Percentiles rank a stretch among this genome's conserved stretches.
Evolutionary conservation across 2,329 filamentous ascomycete species (phyloP).

Genomic region (Ophiostoma piceae): DNA sequence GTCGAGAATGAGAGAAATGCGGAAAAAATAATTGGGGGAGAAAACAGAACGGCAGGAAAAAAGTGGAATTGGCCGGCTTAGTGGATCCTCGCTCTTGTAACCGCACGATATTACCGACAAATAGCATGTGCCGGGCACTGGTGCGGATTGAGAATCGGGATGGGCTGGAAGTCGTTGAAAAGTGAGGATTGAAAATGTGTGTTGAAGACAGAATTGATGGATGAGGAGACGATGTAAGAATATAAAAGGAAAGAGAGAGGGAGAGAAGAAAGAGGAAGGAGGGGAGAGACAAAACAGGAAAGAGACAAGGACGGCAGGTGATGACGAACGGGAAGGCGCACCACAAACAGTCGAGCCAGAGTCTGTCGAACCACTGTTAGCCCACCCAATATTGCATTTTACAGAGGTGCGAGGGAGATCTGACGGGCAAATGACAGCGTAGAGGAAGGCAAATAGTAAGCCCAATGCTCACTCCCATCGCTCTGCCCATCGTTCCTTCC

Average conservation of each 20-base stretch:
- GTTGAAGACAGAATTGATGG: neutral
- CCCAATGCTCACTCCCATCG: neutral
- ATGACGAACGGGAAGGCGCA: constrained; percentile 14
- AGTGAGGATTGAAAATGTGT: neutral
- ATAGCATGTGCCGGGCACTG: constrained; percentile 3
- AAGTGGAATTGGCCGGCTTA: constrained; percentile 20
- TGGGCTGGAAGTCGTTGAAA: constrained; percentile 1
- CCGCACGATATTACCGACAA: constrained; percentile 20
- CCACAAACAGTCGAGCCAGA: constrained; percentile 19
- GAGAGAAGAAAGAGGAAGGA: neutral
- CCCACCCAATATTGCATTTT: neutral
- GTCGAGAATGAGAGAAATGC: constrained; percentile 7
- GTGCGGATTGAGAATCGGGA: neutral
- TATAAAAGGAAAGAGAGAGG: neutral
- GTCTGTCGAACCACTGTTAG: constrained; percentile 17
- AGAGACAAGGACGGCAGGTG: constrained; percentile 17
- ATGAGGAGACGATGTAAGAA: neutral
- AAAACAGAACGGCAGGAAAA: constrained; percentile 20
- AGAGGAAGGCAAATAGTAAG: constrained; percentile 5
- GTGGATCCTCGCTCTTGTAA: constrained; percentile 12
- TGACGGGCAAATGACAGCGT: neutral
- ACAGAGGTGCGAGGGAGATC: neutral
- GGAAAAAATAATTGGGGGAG: constrained; percentile 21
- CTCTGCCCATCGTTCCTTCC: neutral
- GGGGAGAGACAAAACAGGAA: constrained; percentile 14